A percentile compares a stretch with the other conserved stretches of the same genome.
Evolutionary conservation across 192 early-diverging fungal genomes (phyloP).

Genomic region (Dissophora globulifera): DNA sequence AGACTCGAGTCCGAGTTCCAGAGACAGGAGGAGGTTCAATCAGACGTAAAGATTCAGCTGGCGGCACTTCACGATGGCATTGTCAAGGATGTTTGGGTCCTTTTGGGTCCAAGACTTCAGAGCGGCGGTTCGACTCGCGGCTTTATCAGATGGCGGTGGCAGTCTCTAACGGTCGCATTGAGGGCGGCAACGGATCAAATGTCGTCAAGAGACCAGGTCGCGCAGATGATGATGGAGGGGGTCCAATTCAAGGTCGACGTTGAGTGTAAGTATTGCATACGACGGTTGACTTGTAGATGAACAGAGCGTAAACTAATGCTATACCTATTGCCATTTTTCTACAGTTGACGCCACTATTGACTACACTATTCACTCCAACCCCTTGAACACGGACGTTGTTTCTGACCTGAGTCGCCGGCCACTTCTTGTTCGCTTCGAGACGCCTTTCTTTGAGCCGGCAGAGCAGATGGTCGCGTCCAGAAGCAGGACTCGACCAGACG

Average conservation of each 20-base stretch:
- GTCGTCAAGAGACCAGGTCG: slow-evolving; percentile 54
- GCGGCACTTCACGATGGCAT: slow-evolving; percentile 59
- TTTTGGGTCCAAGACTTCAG: slow-evolving; percentile 44
- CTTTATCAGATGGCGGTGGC: slow-evolving; percentile 51
- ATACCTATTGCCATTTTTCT: neutral
- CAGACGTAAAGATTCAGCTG: slow-evolving; percentile 51
- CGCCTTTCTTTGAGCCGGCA: slow-evolving; percentile 63
- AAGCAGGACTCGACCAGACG: slow-evolving; percentile 48
- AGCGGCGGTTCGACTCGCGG: slow-evolving; percentile 43
- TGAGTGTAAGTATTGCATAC: slow-evolving; percentile 18
- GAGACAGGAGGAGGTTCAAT: slow-evolving; percentile 31
- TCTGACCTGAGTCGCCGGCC: slow-evolving; percentile 59
- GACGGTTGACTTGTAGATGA: no score
- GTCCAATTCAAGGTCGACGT: slow-evolving; percentile 62
- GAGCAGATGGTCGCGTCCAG: slow-evolving; percentile 58
- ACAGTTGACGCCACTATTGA: slow-evolving; percentile 47
- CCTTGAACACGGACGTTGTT: slow-evolving; percentile 37
- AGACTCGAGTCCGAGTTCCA: slow-evolving; percentile 27
- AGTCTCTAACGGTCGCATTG: slow-evolving; percentile 28
- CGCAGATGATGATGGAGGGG: slow-evolving; percentile 59
- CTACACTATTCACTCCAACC: slow-evolving; percentile 34
- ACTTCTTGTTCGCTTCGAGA: slow-evolving; percentile 58
- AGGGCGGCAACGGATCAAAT: slow-evolving; percentile 45
- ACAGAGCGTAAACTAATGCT: no score
- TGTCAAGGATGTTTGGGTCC: slow-evolving; percentile 61